A percentile compares a stretch with the other conserved stretches of the same genome.
phyloP scores from a whole-genome alignment of 441 rosid species.

The Eruca vesicaria region DNA sequence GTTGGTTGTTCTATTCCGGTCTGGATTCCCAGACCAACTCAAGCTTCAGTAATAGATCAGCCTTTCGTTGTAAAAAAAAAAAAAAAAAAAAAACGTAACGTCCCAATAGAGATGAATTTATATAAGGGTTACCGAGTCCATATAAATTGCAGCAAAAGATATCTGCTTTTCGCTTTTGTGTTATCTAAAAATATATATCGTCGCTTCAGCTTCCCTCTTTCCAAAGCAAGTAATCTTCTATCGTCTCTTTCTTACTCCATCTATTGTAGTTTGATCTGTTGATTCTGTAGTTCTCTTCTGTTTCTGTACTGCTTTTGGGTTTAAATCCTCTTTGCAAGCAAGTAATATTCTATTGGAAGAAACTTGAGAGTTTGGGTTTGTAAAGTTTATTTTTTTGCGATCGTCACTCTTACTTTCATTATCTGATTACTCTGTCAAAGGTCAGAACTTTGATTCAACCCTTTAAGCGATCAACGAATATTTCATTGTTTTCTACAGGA shows the following conservation, averaged over 20 bases:
- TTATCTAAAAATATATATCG: slow-evolving; percentile 3
- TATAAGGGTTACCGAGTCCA: background rate
- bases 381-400: background rate
- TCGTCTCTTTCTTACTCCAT: background rate
- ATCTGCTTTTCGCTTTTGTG: background rate
- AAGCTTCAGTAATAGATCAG: too few relatives aligned
- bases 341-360: slow-evolving; percentile 6
- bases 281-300: background rate
- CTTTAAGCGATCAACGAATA: background rate
- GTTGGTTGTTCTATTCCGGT: too few relatives aligned
- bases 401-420: background rate
- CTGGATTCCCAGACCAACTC: too few relatives aligned
- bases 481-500: background rate
- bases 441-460: slow-evolving; percentile 10
- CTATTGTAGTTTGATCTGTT: background rate
- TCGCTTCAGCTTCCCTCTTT: slow-evolving; percentile 10
- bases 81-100: too few relatives aligned
- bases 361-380: background rate
- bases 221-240: slow-evolving; percentile 24
- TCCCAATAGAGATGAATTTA: background rate
- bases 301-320: slow-evolving; percentile 1
- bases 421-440: slow-evolving; percentile 5
- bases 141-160: slow-evolving; percentile 6
- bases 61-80: too few relatives aligned
- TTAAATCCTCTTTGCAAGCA: background rate